Base-by-base conservation (phyloP, 2,329 filamentous ascomycete species). In the Monosporascus sp. region DNA sequence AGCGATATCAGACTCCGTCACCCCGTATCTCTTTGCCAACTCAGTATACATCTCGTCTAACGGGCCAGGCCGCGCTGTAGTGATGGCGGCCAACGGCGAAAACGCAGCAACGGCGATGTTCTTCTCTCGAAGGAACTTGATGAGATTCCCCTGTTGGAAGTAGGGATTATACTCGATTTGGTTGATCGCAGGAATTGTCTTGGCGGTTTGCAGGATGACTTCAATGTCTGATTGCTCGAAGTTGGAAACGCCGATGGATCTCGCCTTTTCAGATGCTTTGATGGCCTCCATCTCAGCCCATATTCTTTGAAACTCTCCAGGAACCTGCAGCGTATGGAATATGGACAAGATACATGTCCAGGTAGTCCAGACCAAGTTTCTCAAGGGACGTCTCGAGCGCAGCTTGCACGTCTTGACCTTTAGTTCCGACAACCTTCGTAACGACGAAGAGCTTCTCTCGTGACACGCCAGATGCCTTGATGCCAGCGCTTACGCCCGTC, bases 91-190 rank as follows among this genome's bases (percentile, higher is more conserved):
- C 52, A 88, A 72, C 2, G 82, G 78, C 0, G 66, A 75, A 65
- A 82, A 86, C 15, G 77, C 76, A 8, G 75, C 70, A 6, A 78
- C 66, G 7, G 78, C 75, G 53, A 87, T 86, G 47, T 72, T 70
- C 60, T 86, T 71, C 61, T 78, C 67, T 57, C 73, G 74, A 65
- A 77, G 77, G 66, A 79, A 87, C 14, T 73, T 68, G 18, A 86
- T 57, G 15, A 87, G 72, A 54, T 78, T 73, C 5, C 74, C 75
- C 62, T 86, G 84, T 68, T 86, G 85, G 45, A 87, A 73, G 64
- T 89, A 88, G 0, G 88, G 87, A 67, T 92, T 86, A 61, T 82
- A 83, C 72, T 92, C 88, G 62, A 91, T 87, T 75, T 92, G 88
- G 71, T 92, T 90, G 55, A 87, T 81, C 5, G 80, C 83, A 1